A percentile compares a stretch with the other conserved stretches of the same genome.
phyloP scores from a whole-genome alignment of 225 moss, liverwort and hornwort genomes.

The Antitrichia curtipendula region DNA sequence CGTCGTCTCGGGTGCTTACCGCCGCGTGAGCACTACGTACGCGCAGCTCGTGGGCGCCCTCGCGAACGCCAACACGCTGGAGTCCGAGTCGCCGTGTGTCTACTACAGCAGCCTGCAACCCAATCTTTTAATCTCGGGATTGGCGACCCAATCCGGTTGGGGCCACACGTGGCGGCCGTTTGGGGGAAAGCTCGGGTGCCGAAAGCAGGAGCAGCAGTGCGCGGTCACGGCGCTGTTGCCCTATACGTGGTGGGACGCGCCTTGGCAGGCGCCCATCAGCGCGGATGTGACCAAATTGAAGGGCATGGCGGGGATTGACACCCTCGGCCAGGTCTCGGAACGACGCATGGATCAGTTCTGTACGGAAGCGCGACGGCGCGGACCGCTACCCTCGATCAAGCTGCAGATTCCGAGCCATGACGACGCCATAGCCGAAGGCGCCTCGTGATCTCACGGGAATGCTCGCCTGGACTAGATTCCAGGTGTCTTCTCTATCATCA shows the following conservation, averaged over 20 bases:
- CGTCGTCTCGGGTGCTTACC: slow-evolving; percentile 58
- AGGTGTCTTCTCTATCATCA: not conserved
- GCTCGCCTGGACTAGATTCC: not conserved
- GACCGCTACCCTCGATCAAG: not conserved
- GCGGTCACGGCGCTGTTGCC: slow-evolving; percentile 50
- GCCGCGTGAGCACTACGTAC: slow-evolving; percentile 64
- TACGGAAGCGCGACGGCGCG: not conserved
- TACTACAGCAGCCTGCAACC: slow-evolving; percentile 70
- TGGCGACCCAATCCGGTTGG: slow-evolving; percentile 53
- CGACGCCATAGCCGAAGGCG: slow-evolving; percentile 3
- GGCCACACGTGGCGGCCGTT: slow-evolving; percentile 72
- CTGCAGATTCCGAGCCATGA: slow-evolving; percentile 13
- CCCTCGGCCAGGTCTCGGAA: slow-evolving; percentile 29
- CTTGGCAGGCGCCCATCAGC: slow-evolving; percentile 51
- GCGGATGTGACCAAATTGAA: slow-evolving; percentile 26
- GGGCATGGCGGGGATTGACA: slow-evolving; percentile 18
- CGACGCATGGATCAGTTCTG: slow-evolving; percentile 32
- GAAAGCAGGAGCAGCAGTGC: slow-evolving; percentile 39
- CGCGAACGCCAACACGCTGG: slow-evolving; percentile 45
- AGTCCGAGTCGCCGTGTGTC: slow-evolving; percentile 3
- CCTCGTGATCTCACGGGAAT: not conserved
- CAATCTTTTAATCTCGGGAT: slow-evolving; percentile 21
- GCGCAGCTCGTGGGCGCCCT: slow-evolving; percentile 65
- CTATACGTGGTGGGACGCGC: slow-evolving; percentile 75
- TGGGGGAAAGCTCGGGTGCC: slow-evolving; percentile 45